phyloP scores from a whole-genome alignment of 345 rosid species.

The Populus davidiana region DNA sequence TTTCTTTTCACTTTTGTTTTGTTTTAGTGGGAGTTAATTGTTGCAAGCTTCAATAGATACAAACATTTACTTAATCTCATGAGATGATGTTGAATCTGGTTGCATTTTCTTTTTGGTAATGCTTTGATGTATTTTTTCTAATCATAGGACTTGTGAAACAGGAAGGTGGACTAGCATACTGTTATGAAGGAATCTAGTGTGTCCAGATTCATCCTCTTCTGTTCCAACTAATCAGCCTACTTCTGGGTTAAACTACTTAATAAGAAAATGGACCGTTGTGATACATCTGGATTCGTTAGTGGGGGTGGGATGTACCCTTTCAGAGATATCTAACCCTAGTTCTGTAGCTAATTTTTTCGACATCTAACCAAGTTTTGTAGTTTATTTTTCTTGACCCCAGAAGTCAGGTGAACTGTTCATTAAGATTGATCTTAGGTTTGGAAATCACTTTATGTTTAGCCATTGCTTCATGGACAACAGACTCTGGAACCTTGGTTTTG shows the following conservation, averaged over 20 bases:
- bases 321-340: slow-evolving; percentile 43
- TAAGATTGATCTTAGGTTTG: slow-evolving; percentile 44
- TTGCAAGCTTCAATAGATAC: not conserved
- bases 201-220: slow-evolving; percentile 13
- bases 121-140: slow-evolving; percentile 8
- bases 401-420: slow-evolving; percentile 54
- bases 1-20: not conserved
- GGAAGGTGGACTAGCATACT: slow-evolving; percentile 41
- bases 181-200: slow-evolving; percentile 24
- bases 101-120: not conserved
- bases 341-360: slow-evolving; percentile 46
- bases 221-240: slow-evolving; percentile 29
- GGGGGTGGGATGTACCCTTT: slow-evolving; percentile 63
- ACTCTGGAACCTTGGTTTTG: slow-evolving; percentile 43
- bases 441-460: slow-evolving; percentile 27
- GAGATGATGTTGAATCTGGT: not conserved
- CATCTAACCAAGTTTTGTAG: slow-evolving; percentile 59
- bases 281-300: slow-evolving; percentile 96
- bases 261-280: slow-evolving; percentile 52
- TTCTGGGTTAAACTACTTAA: slow-evolving; percentile 27
- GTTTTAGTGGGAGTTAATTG: not conserved
- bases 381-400: slow-evolving; percentile 43
- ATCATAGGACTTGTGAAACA: slow-evolving; percentile 35
- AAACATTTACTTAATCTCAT: not conserved
- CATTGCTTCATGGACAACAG: slow-evolving; percentile 55